Base-by-base conservation (phyloP, 495 filamentous ascomycete species). In the Evernia prunastri region DNA sequence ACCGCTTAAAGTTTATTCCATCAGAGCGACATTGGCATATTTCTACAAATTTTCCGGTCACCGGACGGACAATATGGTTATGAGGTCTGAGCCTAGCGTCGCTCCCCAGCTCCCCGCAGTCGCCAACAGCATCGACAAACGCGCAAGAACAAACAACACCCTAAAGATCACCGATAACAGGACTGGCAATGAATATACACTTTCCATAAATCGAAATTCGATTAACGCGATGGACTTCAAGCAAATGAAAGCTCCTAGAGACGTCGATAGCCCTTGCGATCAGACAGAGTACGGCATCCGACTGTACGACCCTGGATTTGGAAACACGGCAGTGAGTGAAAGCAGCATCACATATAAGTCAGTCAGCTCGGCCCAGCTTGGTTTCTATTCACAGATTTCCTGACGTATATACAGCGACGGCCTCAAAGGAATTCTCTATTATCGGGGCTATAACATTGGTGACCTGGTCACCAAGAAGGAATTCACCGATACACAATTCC, bases 381-480 rank as follows among this genome's bases (percentile, higher is more conserved):
- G 47, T 53, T 25, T 53, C 47, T 17, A 3, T 37, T 36, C 18
- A 47, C 25, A 4, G 35, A 10, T 29, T 29, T 17, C 27, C 20
- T 17, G 18, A 9, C 47, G 27, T 20, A 45, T 20, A 10, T 45
- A 18, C 31, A 66, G 64, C 3, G 63, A 78, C 60, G 79, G 76
- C n/a, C 70, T 75, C 59, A 69, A 74, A 47, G 73, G 76, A n/a
- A 72, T 71, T 58, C 62, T 78, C 65, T 75, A 71, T 67, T 78
- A 80, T 63, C 68, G 80, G n/a, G 78, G 73, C 11, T 73, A 76
- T 56, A 72, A 73, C n/a, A 77, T 81, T 47, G 77, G 78, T 56
- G 68, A 77, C 58, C 66, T 82, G 27, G 73, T 76, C 13, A 71
- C 73, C 37, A 66, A 77, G 53, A 66, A 70, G 11, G 72, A 74